Evolutionary conservation across 331 rosid genomes (phyloP).

Genomic region (Acacia pycnantha): DNA sequence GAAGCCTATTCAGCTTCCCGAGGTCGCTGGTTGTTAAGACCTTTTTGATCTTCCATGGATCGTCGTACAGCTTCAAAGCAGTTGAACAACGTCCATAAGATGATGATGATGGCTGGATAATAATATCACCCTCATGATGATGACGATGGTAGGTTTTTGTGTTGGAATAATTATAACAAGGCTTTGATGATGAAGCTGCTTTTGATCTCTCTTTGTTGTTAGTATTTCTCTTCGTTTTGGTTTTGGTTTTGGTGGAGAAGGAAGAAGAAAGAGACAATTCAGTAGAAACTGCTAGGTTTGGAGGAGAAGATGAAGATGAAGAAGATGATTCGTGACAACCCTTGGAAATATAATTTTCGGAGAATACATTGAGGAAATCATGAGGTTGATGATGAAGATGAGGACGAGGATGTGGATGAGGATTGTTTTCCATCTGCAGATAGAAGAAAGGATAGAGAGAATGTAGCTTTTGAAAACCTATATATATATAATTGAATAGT

Average conservation of each 20-base stretch:
- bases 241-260: not conserved
- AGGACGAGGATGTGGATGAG: not conserved
- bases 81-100: not conserved
- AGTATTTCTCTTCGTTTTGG: not conserved
- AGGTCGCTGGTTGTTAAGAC: slow-evolving; percentile 29
- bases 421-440: not conserved
- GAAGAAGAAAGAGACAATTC: not conserved
- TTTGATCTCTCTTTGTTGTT: not conserved
- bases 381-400: not conserved
- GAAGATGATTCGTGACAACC: not conserved
- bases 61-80: slow-evolving; percentile 8
- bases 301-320: not conserved
- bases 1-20: slow-evolving; percentile 31
- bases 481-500: not conserved
- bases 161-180: not conserved
- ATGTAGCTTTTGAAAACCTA: not conserved
- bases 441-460: not conserved
- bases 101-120: not conserved
- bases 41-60: slow-evolving; percentile 44
- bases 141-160: not conserved
- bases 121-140: not conserved
- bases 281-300: not conserved
- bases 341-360: not conserved
- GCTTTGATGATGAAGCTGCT: not conserved
- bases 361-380: not conserved